A percentile compares a stretch with the other conserved stretches of the same genome.
Evolutionary conservation across 441 rosid species (phyloP).

Genomic region (Corymbia calophylla): DNA sequence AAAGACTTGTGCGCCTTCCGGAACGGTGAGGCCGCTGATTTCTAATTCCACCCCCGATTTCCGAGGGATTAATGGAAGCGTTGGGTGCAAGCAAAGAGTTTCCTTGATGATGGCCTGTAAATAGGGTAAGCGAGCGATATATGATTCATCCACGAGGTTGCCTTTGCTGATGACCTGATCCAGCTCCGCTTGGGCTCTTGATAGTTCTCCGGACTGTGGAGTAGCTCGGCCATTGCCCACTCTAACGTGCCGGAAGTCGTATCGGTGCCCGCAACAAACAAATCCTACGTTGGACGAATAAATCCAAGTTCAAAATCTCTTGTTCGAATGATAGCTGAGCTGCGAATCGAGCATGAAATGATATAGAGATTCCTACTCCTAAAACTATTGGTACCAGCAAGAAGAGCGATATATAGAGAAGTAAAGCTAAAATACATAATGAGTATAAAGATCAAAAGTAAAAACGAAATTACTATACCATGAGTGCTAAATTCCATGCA

Average conservation of each 20-base stretch:
- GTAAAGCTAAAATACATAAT: no score
- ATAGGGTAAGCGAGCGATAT: background rate
- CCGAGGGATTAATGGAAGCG: background rate
- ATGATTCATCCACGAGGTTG: background rate
- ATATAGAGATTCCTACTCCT: background rate
- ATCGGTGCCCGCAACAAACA: background rate
- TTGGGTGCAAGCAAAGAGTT: background rate
- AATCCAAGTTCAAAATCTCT: background rate
- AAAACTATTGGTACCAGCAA: background rate
- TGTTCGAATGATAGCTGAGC: background rate
- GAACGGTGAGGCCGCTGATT: background rate
- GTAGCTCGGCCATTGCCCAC: background rate
- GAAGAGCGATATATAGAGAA: no score
- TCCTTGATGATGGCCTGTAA: background rate
- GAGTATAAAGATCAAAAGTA: no score
- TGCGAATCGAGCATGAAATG: background rate
- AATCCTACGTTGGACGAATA: background rate
- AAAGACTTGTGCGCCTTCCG: background rate
- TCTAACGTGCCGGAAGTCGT: background rate
- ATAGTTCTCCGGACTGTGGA: background rate
- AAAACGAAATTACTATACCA: no score
- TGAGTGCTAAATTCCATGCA: no score
- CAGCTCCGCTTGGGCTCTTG: background rate
- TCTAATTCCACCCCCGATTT: background rate
- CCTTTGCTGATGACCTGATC: background rate